These are phyloP conservation scores for Alternaria angustiovoidea DNA, from an alignment of 2,329 filamentous ascomycete genomes.

Conservation along the genomic window DNA sequence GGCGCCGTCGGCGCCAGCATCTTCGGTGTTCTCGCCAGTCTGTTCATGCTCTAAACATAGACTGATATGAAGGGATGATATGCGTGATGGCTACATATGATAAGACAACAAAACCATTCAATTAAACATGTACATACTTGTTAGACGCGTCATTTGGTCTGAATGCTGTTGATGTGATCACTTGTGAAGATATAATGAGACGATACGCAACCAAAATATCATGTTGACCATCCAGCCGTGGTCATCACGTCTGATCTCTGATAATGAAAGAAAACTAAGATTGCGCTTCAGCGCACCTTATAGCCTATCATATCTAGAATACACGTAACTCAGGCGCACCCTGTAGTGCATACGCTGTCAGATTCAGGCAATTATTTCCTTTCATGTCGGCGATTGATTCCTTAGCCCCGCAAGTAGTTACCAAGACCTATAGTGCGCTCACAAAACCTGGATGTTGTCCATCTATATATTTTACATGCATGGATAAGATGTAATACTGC, in stretches of 20 bases:
- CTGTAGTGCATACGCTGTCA: too few species aligned
- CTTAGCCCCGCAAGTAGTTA: too few species aligned
- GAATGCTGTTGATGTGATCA: too few species aligned
- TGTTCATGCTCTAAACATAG: conserved; percentile 23
- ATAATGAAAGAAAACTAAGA: neutral
- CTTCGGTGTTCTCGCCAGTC: conserved; percentile 18
- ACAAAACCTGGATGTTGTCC: too few species aligned
- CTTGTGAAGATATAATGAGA: neutral
- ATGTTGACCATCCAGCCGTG: neutral
- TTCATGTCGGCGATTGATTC: too few species aligned
- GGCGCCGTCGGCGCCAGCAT: conserved; percentile 15
- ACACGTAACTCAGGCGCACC: neutral
- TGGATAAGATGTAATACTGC: too few species aligned
- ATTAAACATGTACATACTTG: neutral
- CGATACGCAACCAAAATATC: neutral
- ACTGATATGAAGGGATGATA: neutral
- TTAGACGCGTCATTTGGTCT: too few species aligned
- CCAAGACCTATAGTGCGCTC: too few species aligned
- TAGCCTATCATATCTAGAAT: neutral
- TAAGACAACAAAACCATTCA: neutral
- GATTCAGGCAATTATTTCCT: too few species aligned
- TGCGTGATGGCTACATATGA: neutral
- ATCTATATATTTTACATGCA: too few species aligned
- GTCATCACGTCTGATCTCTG: neutral
- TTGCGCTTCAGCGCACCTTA: neutral